A percentile compares a stretch with the other conserved stretches of the same genome.
phyloP scores from a whole-genome alignment of 257 asterid species.

The Pogostemon cablin region DNA sequence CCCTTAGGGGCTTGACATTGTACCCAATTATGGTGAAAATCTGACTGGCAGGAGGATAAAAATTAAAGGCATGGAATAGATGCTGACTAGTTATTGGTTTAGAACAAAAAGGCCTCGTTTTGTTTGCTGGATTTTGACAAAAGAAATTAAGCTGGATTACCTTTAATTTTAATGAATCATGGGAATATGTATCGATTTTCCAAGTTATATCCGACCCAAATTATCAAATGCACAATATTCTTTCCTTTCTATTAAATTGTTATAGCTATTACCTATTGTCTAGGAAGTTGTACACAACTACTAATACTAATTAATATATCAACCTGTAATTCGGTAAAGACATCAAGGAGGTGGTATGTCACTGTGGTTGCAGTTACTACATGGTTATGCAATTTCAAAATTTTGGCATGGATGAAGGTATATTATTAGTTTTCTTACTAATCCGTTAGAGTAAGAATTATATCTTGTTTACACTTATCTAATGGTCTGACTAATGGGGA shows the following conservation, averaged over 20 bases:
- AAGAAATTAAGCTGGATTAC: background rate
- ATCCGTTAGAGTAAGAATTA: background rate
- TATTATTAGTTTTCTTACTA: background rate
- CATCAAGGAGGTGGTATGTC: background rate
- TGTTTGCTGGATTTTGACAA: constrained; percentile 7
- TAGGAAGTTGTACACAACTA: background rate
- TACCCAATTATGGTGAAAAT: constrained; percentile 1
- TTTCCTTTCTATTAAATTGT: background rate
- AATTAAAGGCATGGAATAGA: background rate
- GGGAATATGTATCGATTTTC: background rate
- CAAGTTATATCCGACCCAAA: background rate
- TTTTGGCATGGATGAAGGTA: constrained; percentile 9
- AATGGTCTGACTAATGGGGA: no score
- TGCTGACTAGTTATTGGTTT: background rate
- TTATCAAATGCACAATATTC: background rate
- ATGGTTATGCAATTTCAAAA: background rate
- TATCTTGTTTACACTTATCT: background rate
- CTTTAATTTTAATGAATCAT: background rate
- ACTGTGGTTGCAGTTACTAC: background rate
- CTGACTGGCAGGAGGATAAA: constrained; percentile 2
- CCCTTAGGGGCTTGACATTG: constrained; percentile 8
- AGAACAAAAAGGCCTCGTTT: no score
- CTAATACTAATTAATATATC: background rate
- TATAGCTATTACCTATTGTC: background rate
- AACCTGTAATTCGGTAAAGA: constrained; percentile 2